Conservation (phyloP, 306 rosid genomes). For the Lupinus albus region DNA sequence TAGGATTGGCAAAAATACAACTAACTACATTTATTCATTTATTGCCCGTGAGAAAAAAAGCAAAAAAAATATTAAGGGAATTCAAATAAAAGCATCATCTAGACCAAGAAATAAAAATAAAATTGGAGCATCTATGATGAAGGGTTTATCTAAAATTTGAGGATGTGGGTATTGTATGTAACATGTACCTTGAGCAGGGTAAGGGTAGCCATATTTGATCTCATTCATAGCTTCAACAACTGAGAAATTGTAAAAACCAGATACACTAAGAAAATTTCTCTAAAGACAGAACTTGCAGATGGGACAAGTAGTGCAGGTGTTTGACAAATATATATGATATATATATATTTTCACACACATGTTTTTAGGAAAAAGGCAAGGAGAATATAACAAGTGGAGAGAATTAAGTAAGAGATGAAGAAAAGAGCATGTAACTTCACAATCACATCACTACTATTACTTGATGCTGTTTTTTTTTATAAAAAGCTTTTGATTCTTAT, state of each 20-base stretch:
- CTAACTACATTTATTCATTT: background rate
- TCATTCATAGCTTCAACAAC: constrained; percentile 44
- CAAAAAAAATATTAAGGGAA: background rate
- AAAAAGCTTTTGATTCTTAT: too few relatives aligned
- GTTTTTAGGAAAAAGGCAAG: background rate
- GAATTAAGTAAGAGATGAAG: constrained; percentile 5
- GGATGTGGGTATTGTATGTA: background rate
- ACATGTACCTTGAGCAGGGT: constrained; percentile 49
- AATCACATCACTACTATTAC: constrained; percentile 2
- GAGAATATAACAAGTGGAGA: constrained; percentile 7
- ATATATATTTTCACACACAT: too few relatives aligned
- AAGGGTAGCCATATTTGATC: constrained; percentile 47
- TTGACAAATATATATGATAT: background rate
- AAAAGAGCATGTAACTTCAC: constrained; percentile 12
- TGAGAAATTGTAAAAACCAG: background rate
- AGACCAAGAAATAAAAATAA: too few relatives aligned
- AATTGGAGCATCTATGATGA: background rate
- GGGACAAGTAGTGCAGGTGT: constrained; percentile 19
- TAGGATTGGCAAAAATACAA: too few relatives aligned
- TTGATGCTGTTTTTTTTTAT: constrained; percentile 1
- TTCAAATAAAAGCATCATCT: background rate
- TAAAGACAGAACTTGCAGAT: background rate
- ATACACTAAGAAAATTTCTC: background rate
- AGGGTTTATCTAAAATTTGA: background rate
- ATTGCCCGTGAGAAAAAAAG: background rate